These are phyloP conservation scores for Funneliformis mosseae DNA, from an alignment of 192 early-diverging fungal genomes.

Conservation along the genomic window DNA sequence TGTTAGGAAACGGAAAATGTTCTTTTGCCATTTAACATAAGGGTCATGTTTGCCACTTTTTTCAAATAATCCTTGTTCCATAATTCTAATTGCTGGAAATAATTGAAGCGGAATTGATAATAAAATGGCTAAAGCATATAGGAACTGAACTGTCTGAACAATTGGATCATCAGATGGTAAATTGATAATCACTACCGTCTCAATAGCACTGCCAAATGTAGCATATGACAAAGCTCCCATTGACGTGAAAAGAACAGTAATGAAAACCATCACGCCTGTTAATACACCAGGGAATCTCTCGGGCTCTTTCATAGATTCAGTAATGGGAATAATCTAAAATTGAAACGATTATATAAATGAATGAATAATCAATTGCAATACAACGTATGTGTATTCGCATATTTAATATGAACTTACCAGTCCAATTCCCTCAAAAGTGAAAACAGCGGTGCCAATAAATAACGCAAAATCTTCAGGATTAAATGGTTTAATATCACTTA, in stretches of 20 bases:
- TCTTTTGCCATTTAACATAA: slow-evolving; percentile 87
- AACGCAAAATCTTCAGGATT: slow-evolving; percentile 82
- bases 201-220: slow-evolving; percentile 80
- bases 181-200: slow-evolving; percentile 88
- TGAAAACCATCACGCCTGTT: slow-evolving; percentile 73
- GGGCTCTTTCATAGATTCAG: slow-evolving; percentile 90
- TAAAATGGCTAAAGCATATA: slow-evolving; percentile 93
- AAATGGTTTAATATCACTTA: slow-evolving; percentile 73
- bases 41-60: slow-evolving; percentile 78
- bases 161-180: slow-evolving; percentile 68
- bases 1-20: slow-evolving; percentile 71
- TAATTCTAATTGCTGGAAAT: slow-evolving; percentile 93
- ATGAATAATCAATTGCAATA: neutral
- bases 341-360: neutral
- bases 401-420: slow-evolving; percentile 40
- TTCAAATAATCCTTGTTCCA: slow-evolving; percentile 83
- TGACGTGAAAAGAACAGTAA: slow-evolving; percentile 77
- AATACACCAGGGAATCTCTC: slow-evolving; percentile 85
- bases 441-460: slow-evolving; percentile 95
- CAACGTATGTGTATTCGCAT: too few species aligned
- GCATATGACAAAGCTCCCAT: slow-evolving; percentile 85
- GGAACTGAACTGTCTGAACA: slow-evolving; percentile 72
- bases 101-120: slow-evolving; percentile 90
- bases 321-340: slow-evolving; percentile 71
- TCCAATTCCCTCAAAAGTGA: slow-evolving; percentile 86